Conservation (phyloP, 1,284 basidiomycete genomes). For the Papiliotrema fonsecae region DNA sequence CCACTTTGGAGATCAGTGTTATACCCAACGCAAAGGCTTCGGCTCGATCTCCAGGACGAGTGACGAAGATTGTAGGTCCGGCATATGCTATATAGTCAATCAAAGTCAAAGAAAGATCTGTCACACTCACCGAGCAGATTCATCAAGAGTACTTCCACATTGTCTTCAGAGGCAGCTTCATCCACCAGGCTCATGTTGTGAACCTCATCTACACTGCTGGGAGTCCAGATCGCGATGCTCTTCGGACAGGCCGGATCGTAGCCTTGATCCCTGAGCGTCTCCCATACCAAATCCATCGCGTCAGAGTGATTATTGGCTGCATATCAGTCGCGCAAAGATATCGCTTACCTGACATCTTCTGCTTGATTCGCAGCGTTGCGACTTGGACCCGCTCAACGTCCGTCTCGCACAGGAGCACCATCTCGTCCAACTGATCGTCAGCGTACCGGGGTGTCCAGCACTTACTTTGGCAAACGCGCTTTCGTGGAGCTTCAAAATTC, state of each 20-base stretch:
- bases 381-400: no score
- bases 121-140: background rate
- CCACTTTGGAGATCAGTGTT: no score
- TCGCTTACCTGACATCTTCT: constrained; percentile 14
- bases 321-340: constrained; percentile 10
- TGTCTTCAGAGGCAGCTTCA: no score
- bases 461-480: constrained; percentile 17
- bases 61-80: no score
- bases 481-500: constrained; percentile 19
- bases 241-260: constrained; percentile 16
- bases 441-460: no score
- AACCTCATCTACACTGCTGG: constrained; percentile 13
- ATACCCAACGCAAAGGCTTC: no score
- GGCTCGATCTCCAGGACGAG: no score
- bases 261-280: constrained; percentile 15
- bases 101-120: constrained; percentile 23
- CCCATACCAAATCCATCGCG: constrained; percentile 13
- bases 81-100: no score
- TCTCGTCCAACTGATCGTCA: no score
- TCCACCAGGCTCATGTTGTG: no score
- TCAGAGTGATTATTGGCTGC: constrained; percentile 4
- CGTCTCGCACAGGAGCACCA: no score
- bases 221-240: constrained; percentile 6
- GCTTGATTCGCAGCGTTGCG: no score
- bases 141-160: constrained; percentile 16